phyloP scores from a whole-genome alignment of 495 filamentous ascomycete genomes.

The Podospora anserina region DNA sequence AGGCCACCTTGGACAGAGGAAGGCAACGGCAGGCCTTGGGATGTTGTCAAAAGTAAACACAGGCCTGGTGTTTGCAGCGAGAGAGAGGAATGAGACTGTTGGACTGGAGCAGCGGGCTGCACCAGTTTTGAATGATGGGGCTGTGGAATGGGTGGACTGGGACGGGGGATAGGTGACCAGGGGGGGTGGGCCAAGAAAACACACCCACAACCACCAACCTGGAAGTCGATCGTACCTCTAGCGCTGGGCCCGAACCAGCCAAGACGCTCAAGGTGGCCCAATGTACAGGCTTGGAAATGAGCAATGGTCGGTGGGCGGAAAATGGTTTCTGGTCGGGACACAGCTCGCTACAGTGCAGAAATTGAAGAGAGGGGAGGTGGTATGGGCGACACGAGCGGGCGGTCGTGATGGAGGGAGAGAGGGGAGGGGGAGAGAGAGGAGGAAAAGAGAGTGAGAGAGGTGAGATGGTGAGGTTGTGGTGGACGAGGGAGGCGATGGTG shows the following conservation, averaged over 20 bases:
- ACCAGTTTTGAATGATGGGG: slow-evolving; percentile 33
- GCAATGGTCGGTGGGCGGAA: neutral
- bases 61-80: slow-evolving; percentile 19
- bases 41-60: slow-evolving; percentile 25
- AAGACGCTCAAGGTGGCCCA: neutral
- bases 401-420: slow-evolving; percentile 2
- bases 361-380: neutral
- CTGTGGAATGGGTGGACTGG: slow-evolving; percentile 21
- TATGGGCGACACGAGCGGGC: too few species aligned
- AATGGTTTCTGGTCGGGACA: neutral
- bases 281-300: neutral
- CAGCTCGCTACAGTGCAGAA: neutral
- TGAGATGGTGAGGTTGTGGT: neutral
- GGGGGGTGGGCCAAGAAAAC: slow-evolving; percentile 11
- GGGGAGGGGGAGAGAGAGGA: slow-evolving; percentile 10
- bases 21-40: slow-evolving; percentile 20
- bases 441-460: neutral
- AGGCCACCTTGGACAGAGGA: slow-evolving; percentile 22
- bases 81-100: slow-evolving; percentile 24
- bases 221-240: neutral
- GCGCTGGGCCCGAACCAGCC: neutral
- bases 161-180: slow-evolving; percentile 4
- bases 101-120: slow-evolving; percentile 20
- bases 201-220: slow-evolving; percentile 1
- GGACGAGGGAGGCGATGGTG: slow-evolving; percentile 5